Evolutionary conservation across 2,329 filamentous ascomycete species (phyloP).

Genomic region (Microdochium paspali): DNA sequence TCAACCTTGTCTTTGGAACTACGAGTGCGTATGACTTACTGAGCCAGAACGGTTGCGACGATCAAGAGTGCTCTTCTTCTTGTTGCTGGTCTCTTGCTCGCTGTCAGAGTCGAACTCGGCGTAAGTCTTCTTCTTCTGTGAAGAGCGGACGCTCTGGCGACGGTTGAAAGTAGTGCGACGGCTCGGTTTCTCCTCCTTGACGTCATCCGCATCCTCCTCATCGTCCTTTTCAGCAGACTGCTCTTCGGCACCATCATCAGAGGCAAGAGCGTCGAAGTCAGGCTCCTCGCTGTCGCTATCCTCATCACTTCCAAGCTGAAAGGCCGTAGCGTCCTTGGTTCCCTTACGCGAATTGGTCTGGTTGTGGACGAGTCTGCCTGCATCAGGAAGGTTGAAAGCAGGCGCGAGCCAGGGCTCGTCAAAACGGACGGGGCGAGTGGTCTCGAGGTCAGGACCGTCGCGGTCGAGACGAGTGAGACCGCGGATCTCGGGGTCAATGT

Average conservation of each 20-base stretch:
- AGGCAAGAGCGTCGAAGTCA: slow-evolving; percentile 19
- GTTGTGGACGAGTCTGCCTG: slow-evolving; percentile 4
- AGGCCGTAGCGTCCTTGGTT: background rate
- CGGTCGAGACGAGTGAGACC: slow-evolving; percentile 20
- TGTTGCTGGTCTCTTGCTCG: background rate
- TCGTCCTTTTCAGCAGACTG: background rate
- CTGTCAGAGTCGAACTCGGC: background rate
- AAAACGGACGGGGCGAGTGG: slow-evolving; percentile 19
- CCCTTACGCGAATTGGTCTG: background rate
- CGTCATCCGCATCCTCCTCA: background rate
- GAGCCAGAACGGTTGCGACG: background rate
- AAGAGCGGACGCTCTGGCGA: background rate
- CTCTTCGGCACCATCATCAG: background rate
- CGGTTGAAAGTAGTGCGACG: background rate
- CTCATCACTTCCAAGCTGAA: background rate
- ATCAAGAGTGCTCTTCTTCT: background rate
- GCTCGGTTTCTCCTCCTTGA: background rate
- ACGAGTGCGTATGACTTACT: background rate
- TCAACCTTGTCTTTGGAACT: background rate
- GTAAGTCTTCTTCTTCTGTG: background rate
- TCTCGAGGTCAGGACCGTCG: slow-evolving; percentile 12
- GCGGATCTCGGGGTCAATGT: slow-evolving; percentile 16
- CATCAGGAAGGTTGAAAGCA: slow-evolving; percentile 19
- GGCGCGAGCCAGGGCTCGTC: slow-evolving; percentile 21
- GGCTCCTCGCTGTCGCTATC: slow-evolving; percentile 22